A percentile compares a stretch with the other conserved stretches of the same genome.
These are phyloP conservation scores for Chlorella sp. DNA, from an alignment of 139 green algal genomes.

Conservation along the genomic window DNA sequence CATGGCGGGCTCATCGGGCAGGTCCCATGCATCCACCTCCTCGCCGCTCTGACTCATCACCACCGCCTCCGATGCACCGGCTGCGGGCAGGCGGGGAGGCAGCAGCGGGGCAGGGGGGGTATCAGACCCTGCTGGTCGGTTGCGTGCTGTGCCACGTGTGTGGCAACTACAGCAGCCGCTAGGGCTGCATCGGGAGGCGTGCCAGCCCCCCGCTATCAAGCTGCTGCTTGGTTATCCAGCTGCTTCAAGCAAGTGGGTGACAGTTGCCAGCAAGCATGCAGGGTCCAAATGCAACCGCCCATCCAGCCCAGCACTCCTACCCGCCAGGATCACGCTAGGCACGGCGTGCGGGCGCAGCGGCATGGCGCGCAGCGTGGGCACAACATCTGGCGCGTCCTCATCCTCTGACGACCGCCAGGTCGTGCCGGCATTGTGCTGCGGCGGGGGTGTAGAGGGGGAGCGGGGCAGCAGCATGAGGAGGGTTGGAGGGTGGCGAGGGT, in stretches of 20 bases:
- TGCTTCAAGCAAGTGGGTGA: too few relatives aligned
- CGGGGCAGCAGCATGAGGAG: background rate
- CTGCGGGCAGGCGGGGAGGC: background rate
- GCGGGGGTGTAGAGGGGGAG: background rate
- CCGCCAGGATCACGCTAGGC: conserved; percentile 71
- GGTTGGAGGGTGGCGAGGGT: too few relatives aligned
- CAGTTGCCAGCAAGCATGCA: too few relatives aligned
- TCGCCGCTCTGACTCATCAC: conserved; percentile 77
- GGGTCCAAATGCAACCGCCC: too few relatives aligned
- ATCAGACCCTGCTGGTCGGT: too few relatives aligned
- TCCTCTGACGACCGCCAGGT: background rate
- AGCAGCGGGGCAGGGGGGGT: background rate
- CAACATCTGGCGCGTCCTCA: conserved; percentile 10
- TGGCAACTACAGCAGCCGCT: too few relatives aligned
- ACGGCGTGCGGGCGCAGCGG: conserved; percentile 67
- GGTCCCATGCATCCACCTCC: conserved; percentile 64
- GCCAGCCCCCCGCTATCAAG: too few relatives aligned
- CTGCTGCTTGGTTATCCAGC: too few relatives aligned
- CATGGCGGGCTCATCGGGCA: conserved; percentile 63
- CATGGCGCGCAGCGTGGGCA: conserved; percentile 78
- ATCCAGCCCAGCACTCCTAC: too few relatives aligned
- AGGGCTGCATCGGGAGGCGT: too few relatives aligned
- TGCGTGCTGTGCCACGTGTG: too few relatives aligned
- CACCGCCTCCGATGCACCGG: conserved; percentile 47
- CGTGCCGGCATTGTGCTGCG: conserved; percentile 11